Base-by-base conservation (phyloP, 164 flowering plant species). In the Dillenia suffruticosa region DNA sequence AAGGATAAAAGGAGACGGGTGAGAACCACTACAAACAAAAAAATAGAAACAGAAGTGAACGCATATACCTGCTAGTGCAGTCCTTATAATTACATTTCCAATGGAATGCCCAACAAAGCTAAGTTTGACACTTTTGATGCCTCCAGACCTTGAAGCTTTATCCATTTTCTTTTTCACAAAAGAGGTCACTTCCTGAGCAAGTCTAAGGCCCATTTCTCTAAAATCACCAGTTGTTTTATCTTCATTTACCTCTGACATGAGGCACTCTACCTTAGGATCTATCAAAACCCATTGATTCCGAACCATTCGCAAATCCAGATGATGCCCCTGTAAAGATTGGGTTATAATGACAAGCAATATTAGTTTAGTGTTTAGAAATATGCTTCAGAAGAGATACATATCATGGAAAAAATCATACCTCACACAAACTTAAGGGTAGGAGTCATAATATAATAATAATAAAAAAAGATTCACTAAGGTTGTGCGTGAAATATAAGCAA, bases 21-120 rank as follows among this genome's bases (percentile, higher is more conserved):
- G 22, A 19, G 50, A 43, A 61, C 56, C 14, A 45, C 55, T 62
- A 12, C 58, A 32, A 17, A 56, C 48, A 49, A 62, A 56, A 49
- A 54, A 11, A 51, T 12, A 46, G 19, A 49, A 44, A 14, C 9
- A 59, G 56, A 51, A 50, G 59, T 26, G 10, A 68, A 51, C n/a
- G 62, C 49, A 22, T 52, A 49, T 78, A 92, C 99, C 97, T 63
- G 94, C 71, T 68, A 95, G 69, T 64, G 99, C 96, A 54, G 93
- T 78, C 77, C 97, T 78, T 62, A 95, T 68, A 19, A 95, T 95
- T 56, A 95, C 59, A 52, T 95, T 95, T 68, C 99, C 99, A 63
- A 95, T 95, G 62, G 99, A 95, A 77, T 95, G 99, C 62, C 99
- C 99, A 48, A 92, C 99, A 82, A 95, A 95, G 68, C 97, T 92